Base-by-base conservation (phyloP, 1,284 basidiomycete species). In the Boletus smithii region DNA sequence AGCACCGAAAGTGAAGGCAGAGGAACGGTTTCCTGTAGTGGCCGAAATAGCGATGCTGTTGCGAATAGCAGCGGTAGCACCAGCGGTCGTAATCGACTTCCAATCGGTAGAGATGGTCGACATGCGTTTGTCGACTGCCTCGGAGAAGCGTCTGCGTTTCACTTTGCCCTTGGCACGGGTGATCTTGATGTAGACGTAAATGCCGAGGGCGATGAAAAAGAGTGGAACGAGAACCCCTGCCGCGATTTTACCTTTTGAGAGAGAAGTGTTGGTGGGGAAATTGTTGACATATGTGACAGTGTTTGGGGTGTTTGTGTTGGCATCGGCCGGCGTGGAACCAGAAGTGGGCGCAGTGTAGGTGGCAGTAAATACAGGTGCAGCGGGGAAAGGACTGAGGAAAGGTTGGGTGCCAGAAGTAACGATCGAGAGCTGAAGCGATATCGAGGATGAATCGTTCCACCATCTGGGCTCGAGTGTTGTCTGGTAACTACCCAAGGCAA, bases 41-140 rank as follows among this genome's bases (percentile, higher is more conserved):
- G 66, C 63, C 31, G 44, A 46, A 42, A 79, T 66, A 14, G 83
- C 82, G 38, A 91, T 81, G 44, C 82, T 85, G 53, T 76, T 75
- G 48, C 88, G 77, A 51, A 90, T 81, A 7, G 84, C 87, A 31
- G 81, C 84, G 30, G 75, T 73, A 1, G 88, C 88, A 43, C 86
- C 88, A 3, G 79, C 82, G 9, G 77, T 73, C 4, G 85, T 82
- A 60, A 91, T 83, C 29, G 77, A 74, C 61, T 81, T 81, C 88
- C 89, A 91, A 58, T 89, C 85, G 11, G 73, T 70, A 7, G 81
- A 83, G 54, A 90, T 81, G 51, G 83, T 83, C 14, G 83, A 84
- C 90, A 91, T 91, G 62, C 91, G 82, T 69, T 83, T 80, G 73
- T 91, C 83, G 67, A 94, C 68, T 26, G 72, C 74, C 65, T 82